These are phyloP conservation scores for Ulota crispa DNA, from an alignment of 225 moss, liverwort and hornwort species.

Conservation along the genomic window DNA sequence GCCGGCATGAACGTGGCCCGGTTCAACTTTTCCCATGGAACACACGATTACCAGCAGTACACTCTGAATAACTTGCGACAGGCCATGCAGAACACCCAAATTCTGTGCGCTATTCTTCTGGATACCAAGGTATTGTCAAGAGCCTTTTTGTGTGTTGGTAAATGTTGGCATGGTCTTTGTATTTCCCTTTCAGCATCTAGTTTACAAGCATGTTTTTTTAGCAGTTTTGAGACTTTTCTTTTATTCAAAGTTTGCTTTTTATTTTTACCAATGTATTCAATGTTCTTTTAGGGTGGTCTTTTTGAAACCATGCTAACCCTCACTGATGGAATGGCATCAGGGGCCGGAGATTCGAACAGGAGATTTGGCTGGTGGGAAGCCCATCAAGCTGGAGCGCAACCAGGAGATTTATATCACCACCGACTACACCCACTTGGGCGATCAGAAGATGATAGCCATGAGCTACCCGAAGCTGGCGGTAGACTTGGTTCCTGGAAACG, in stretches of 20 bases:
- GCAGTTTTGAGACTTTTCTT: not conserved
- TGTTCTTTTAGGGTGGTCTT: no score
- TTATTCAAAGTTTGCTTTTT: not conserved
- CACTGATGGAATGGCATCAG: slow-evolving; percentile 29
- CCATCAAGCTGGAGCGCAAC: slow-evolving; percentile 58
- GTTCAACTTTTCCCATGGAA: slow-evolving; percentile 93
- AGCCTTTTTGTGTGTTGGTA: not conserved
- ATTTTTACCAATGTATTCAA: not conserved
- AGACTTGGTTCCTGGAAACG: slow-evolving; percentile 67
- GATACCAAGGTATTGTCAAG: slow-evolving; percentile 70
- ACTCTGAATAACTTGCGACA: slow-evolving; percentile 61
- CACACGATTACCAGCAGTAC: slow-evolving; percentile 87
- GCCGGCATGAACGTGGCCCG: slow-evolving; percentile 97
- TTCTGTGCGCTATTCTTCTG: slow-evolving; percentile 80
- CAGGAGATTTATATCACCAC: slow-evolving; percentile 73
- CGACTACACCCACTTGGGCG: slow-evolving; percentile 76
- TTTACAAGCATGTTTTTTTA: not conserved
- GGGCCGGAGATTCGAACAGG: slow-evolving; percentile 97
- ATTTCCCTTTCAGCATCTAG: not conserved
- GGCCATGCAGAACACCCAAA: slow-evolving; percentile 74
- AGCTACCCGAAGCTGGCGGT: slow-evolving; percentile 78
- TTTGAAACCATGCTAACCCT: not conserved
- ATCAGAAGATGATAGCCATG: slow-evolving; percentile 68
- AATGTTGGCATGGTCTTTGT: not conserved
- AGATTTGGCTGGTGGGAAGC: slow-evolving; percentile 68